Evolutionary conservation across 306 rosid genomes (phyloP).

Genomic region (Acmispon strigosus): DNA sequence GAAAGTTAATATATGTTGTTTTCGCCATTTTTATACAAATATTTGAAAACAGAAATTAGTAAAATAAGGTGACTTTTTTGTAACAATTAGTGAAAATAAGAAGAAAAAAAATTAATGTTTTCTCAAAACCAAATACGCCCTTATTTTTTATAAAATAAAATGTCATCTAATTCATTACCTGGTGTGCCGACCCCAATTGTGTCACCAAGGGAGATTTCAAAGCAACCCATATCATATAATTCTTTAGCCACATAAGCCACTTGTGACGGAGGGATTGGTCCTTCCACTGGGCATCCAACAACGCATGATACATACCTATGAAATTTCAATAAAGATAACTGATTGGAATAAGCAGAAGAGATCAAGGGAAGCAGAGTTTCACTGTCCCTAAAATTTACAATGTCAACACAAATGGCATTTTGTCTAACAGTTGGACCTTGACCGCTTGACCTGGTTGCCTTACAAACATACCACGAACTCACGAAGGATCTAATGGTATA

Average conservation of each 20-base stretch:
- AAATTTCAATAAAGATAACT: constrained; percentile 14
- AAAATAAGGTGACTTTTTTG: neutral
- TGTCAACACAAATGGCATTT: constrained; percentile 3
- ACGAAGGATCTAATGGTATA: too few species aligned
- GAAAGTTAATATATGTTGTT: neutral
- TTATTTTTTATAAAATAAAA: neutral
- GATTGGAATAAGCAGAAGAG: neutral
- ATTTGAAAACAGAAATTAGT: neutral
- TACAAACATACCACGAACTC: neutral
- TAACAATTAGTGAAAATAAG: neutral
- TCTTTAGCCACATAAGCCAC: constrained; percentile 90
- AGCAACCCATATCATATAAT: constrained; percentile 91
- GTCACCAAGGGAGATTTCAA: constrained; percentile 95
- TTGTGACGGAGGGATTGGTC: constrained; percentile 69
- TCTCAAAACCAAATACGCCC: neutral
- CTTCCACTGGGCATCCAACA: constrained; percentile 92
- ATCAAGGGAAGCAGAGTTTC: neutral
- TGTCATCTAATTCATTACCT: constrained; percentile 39
- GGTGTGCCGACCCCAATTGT: constrained; percentile 91
- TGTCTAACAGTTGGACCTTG: neutral
- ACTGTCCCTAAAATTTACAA: neutral
- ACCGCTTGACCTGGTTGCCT: constrained; percentile 10
- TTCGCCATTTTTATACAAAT: neutral
- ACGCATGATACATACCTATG: constrained; percentile 86
- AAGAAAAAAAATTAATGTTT: neutral